Percentiles rank a stretch among this genome's conserved stretches.
phyloP scores from a whole-genome alignment of 73 alveolate genomes.

The Tetrahymena thermophila region DNA sequence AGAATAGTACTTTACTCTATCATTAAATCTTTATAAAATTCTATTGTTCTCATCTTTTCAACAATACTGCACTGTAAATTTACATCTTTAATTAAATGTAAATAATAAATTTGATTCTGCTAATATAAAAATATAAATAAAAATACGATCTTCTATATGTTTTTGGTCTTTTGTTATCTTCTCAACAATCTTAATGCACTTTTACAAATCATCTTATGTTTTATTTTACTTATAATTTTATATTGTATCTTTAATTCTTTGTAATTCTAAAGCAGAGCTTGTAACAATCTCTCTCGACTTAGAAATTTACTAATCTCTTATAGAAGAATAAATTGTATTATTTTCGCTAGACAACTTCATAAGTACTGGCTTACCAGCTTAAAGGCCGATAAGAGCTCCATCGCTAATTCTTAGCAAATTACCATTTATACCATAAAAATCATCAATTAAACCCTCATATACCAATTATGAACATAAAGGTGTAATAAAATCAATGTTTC shows the following conservation, averaged over 20 bases:
- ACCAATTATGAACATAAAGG: constrained; percentile 54
- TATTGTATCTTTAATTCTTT: not conserved
- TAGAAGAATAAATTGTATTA: constrained; percentile 1
- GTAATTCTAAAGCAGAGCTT: not conserved
- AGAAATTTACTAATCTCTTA: constrained; percentile 10
- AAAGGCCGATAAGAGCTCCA: constrained; percentile 2
- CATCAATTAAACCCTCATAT: constrained; percentile 61
- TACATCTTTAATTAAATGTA: not conserved
- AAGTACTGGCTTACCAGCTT: constrained; percentile 2
- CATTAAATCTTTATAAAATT: constrained; percentile 9
- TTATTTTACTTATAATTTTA: not conserved
- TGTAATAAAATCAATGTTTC: constrained; percentile 49
- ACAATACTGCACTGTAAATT: constrained; percentile 6
- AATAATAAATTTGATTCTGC: not conserved
- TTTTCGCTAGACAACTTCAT: constrained; percentile 5
- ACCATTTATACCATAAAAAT: constrained; percentile 45
- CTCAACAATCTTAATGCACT: constrained; percentile 10
- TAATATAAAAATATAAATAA: not conserved
- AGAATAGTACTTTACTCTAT: constrained; percentile 23
- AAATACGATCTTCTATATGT: constrained; percentile 5
- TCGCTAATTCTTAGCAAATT: constrained; percentile 2
- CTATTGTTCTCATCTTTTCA: constrained; percentile 15
- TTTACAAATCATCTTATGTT: not conserved
- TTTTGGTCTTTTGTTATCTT: constrained; percentile 7
- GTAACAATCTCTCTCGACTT: not conserved